Conservation (phyloP, 768 basidiomycete species). For the Podaxis sp. region DNA sequence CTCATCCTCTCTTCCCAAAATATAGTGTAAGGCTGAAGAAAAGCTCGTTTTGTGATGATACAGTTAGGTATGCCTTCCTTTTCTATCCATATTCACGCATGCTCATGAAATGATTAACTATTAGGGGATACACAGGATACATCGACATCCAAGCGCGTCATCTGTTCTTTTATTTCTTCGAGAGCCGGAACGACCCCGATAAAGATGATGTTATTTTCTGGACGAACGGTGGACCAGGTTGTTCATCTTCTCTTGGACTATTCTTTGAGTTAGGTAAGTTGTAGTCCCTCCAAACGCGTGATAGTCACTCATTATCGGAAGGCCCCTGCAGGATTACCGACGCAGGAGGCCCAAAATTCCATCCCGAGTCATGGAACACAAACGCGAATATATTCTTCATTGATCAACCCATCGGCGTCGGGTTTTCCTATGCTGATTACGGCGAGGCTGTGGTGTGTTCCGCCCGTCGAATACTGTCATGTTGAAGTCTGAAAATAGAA, state of each 20-base stretch:
- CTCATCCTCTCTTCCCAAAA: slow-evolving; percentile 50
- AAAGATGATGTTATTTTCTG: slow-evolving; percentile 65
- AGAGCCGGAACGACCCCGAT: slow-evolving; percentile 60
- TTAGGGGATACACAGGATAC: slow-evolving; percentile 45
- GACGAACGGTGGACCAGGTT: slow-evolving; percentile 47
- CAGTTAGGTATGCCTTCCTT: slow-evolving; percentile 41
- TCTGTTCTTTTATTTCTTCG: slow-evolving; percentile 78
- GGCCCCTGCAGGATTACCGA: slow-evolving; percentile 70
- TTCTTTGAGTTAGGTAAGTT: slow-evolving; percentile 56
- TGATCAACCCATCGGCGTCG: slow-evolving; percentile 61
- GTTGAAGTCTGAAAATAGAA: background rate
- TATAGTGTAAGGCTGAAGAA: slow-evolving; percentile 60
- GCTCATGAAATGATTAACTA: background rate
- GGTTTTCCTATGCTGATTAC: slow-evolving; percentile 66
- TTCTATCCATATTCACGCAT: background rate
- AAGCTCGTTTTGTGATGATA: slow-evolving; percentile 51
- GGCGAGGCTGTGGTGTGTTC: slow-evolving; percentile 54
- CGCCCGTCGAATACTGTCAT: background rate
- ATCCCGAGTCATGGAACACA: slow-evolving; percentile 69
- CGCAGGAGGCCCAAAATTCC: slow-evolving; percentile 49
- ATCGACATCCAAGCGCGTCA: slow-evolving; percentile 65
- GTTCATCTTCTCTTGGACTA: slow-evolving; percentile 51
- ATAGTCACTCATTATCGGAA: background rate
- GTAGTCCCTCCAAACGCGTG: background rate
- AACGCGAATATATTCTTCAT: slow-evolving; percentile 65